Base-by-base conservation (phyloP, 2,329 filamentous ascomycete species). In the Tolypocladium ovalisporum region DNA sequence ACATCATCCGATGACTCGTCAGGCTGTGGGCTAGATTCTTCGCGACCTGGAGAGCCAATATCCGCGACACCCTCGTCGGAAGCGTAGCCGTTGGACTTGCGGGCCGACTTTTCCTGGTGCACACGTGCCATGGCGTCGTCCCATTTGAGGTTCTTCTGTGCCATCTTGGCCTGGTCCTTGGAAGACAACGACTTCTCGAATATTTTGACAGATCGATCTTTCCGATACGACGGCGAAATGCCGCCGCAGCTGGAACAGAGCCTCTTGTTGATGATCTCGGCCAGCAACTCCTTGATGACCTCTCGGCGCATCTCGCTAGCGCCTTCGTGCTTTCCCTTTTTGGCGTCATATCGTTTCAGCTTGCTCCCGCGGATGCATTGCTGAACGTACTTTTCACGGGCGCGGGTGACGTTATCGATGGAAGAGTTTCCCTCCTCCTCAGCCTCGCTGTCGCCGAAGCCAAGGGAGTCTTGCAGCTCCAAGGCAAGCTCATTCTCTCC, bases 131-230 rank as follows among this genome's bases (percentile, higher is more conserved):
- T 77, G 4, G 89, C 86, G 67, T 94, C 89, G 55, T 81, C 79
- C 39, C 83, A 77, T 64, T 85, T 86, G 68, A 91, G 82, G 54
- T 77, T 79, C 52, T 76, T 77, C 59, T 88, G 84, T 3, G 85
- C 80, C 88, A 96, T 96, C 60, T 87, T 85, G 47, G 84, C 81
- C 68, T 85, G 84, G 39, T 94, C 85, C 70, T 95, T 96, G 52
- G 80, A 73, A 52, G 80, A 82, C 57, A 97, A 75, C 2, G 88
- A 78, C 68, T 89, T 94, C 68, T 93, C 87, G 71, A 97, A 99
- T 56, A 99, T 91, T 72, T 97, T 99, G 68, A 92, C 88, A 66
- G 85, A 94, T 49, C 88, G 82, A 66, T 99, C 93, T 70, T 96
- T 97, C 64, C 93, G 86, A 72, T 90, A 97, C 2, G 79, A 78